Evolutionary conservation across 306 rosid species (phyloP).

Genomic region (Lupinus albus): DNA sequence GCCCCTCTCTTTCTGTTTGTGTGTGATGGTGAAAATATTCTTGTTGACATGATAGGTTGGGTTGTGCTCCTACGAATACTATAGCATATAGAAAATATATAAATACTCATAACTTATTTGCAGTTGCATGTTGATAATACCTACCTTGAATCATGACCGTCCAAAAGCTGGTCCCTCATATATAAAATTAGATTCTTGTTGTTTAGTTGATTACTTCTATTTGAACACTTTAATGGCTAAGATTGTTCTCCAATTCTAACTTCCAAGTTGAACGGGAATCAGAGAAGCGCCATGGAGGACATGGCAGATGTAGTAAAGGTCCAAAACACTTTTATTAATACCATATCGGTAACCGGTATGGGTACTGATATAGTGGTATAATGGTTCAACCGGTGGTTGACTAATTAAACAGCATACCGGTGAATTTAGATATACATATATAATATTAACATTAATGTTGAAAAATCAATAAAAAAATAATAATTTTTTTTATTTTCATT

Average conservation of each 20-base stretch:
- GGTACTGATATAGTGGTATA: no score
- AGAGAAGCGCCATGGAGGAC: constrained; percentile 37
- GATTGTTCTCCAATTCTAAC: constrained; percentile 30
- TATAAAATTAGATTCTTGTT: constrained; percentile 13
- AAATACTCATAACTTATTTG: constrained; percentile 11
- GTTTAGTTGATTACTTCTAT: constrained; percentile 33
- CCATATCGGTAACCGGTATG: no score
- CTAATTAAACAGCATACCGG: no score
- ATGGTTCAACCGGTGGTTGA: no score
- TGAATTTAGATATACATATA: no score
- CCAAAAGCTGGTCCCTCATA: constrained; percentile 32
- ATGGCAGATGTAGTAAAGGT: constrained; percentile 26
- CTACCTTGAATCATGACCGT: constrained; percentile 36
- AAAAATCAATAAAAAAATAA: no score
- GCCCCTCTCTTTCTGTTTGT: constrained; percentile 52
- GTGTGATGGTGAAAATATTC: constrained; percentile 55
- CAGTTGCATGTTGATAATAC: constrained; percentile 16
- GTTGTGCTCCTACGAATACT: neutral
- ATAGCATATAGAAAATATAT: neutral
- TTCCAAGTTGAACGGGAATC: constrained; percentile 40
- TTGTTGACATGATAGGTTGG: constrained; percentile 16
- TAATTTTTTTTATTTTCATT: no score
- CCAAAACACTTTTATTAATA: no score
- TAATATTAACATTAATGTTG: no score
- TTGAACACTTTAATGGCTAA: constrained; percentile 25